Evolutionary conservation across 2,329 filamentous ascomycete genomes (phyloP).

Genomic region (Colletotrichum somersetense): DNA sequence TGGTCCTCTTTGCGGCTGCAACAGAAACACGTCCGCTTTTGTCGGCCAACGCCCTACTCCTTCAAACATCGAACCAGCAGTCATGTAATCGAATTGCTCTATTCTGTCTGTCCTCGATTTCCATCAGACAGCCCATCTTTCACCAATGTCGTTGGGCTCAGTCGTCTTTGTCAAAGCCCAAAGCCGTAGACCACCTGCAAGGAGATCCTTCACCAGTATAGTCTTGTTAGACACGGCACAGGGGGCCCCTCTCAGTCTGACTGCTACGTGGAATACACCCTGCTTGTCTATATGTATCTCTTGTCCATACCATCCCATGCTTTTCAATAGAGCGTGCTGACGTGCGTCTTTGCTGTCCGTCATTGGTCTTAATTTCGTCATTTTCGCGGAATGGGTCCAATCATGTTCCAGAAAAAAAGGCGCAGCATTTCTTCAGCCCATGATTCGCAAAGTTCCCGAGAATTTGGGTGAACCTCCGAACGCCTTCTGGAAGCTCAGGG

Average conservation of each 20-base stretch:
- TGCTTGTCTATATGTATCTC: background rate
- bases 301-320: background rate
- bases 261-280: background rate
- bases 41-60: slow-evolving; percentile 33
- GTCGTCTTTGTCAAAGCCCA: background rate
- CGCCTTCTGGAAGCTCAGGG: slow-evolving; percentile 12
- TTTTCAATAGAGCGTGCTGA: slow-evolving; percentile 16
- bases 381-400: slow-evolving; percentile 15
- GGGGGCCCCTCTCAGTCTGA: background rate
- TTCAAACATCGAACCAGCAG: slow-evolving; percentile 36
- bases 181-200: background rate
- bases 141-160: background rate
- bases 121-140: background rate
- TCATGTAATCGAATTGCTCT: slow-evolving; percentile 18
- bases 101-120: background rate
- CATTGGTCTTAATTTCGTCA: slow-evolving; percentile 29
- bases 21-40: slow-evolving; percentile 48
- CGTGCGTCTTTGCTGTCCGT: slow-evolving; percentile 19
- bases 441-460: slow-evolving; percentile 51
- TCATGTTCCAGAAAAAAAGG: slow-evolving; percentile 18
- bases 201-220: background rate
- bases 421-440: slow-evolving; percentile 46
- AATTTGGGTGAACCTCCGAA: slow-evolving; percentile 42
- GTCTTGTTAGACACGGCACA: background rate
- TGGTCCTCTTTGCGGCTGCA: slow-evolving; percentile 48